Conservation (phyloP, 169 alveolate species). For the Perkinsus olseni region DNA sequence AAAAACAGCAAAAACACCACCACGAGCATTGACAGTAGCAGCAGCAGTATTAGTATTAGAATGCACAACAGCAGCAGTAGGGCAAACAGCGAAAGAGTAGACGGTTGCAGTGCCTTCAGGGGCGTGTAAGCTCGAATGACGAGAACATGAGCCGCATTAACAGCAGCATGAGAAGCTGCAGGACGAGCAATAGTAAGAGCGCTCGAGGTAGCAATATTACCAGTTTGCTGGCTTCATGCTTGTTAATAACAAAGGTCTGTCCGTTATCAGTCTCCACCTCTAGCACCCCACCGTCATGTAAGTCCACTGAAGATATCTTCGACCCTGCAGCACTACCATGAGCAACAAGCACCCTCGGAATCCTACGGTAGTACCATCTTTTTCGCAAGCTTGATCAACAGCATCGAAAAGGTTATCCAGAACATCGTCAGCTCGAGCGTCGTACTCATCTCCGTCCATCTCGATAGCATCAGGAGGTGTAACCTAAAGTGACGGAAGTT, state of each 20-base stretch:
- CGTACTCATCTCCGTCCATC: neutral
- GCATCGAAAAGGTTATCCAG: neutral
- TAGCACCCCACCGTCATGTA: neutral
- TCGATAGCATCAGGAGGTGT: neutral
- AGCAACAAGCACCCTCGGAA: neutral
- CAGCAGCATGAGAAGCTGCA: too few relatives aligned
- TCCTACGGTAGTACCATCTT: neutral
- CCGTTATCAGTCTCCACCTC: neutral
- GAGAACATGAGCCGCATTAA: too few relatives aligned
- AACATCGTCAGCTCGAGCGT: neutral
- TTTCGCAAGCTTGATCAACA: neutral
- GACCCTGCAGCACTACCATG: neutral
- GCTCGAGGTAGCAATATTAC: neutral
- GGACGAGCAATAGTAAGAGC: neutral
- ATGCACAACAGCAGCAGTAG: too few relatives aligned
- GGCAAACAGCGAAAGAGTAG: too few relatives aligned
- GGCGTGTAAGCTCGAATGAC: too few relatives aligned
- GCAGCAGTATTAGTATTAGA: too few relatives aligned
- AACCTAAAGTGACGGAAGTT: neutral
- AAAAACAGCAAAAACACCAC: too few relatives aligned
- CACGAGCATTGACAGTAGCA: too few relatives aligned
- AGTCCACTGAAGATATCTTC: neutral
- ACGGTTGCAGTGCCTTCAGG: too few relatives aligned
- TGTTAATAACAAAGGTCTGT: neutral
- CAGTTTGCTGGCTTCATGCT: neutral